A percentile compares a stretch with the other conserved stretches of the same genome.
Conservation (phyloP, 768 basidiomycete species). For the Podaxis pistillaris region DNA sequence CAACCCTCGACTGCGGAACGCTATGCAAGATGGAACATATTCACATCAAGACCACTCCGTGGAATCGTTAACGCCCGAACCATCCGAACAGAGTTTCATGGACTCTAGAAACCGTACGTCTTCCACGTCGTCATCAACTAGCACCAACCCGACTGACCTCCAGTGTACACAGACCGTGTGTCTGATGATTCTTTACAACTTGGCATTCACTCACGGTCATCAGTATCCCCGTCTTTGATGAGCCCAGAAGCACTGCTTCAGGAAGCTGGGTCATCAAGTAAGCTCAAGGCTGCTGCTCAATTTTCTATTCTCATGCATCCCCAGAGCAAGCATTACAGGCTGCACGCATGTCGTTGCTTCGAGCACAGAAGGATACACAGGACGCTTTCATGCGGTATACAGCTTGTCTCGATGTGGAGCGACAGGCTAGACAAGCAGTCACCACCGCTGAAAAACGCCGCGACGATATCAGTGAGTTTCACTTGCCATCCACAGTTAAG, state of each 20-base stretch:
- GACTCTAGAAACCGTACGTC: slow-evolving; percentile 37
- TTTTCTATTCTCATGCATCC: slow-evolving; percentile 18
- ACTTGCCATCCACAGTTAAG: slow-evolving; percentile 16
- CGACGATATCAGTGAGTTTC: slow-evolving; percentile 54
- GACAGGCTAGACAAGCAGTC: slow-evolving; percentile 64
- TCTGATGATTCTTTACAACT: slow-evolving; percentile 29
- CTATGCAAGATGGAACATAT: slow-evolving; percentile 29
- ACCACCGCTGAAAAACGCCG: slow-evolving; percentile 64
- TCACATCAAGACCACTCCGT: slow-evolving; percentile 42
- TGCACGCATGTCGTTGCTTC: slow-evolving; percentile 55
- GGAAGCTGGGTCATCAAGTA: slow-evolving; percentile 62
- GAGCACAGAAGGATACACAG: slow-evolving; percentile 70
- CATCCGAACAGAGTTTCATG: slow-evolving; percentile 42
- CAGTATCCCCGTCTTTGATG: slow-evolving; percentile 50
- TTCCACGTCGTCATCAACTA: neutral
- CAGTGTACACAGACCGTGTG: slow-evolving; percentile 27
- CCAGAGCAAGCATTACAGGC: slow-evolving; percentile 62
- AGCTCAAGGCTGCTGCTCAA: slow-evolving; percentile 20
- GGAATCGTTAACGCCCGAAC: slow-evolving; percentile 49
- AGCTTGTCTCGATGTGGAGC: slow-evolving; percentile 64
- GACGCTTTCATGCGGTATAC: slow-evolving; percentile 72
- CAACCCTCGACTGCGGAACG: slow-evolving; percentile 74
- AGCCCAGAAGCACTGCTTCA: slow-evolving; percentile 53
- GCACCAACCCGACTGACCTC: neutral
- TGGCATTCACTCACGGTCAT: slow-evolving; percentile 38